These are phyloP conservation scores for Acanthamoeba royreba DNA, from an alignment of 208 protist genomes.

Conservation along the genomic window DNA sequence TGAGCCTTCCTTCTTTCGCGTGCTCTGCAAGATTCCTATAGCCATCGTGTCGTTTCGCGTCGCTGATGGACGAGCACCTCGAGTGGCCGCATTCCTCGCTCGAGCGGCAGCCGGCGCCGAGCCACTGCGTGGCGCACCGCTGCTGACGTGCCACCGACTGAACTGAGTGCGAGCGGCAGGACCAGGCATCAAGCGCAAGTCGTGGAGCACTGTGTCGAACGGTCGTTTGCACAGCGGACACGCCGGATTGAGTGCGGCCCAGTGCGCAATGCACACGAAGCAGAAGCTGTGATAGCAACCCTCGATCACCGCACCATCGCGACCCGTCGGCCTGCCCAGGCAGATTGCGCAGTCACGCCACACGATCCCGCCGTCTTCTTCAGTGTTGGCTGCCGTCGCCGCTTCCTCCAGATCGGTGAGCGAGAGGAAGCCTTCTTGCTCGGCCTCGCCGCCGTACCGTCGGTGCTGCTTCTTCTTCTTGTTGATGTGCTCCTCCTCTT, in stretches of 20 bases:
- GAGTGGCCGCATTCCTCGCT: background rate
- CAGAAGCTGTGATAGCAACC: slow-evolving; percentile 47
- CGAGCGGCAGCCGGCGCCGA: background rate
- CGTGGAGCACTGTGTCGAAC: slow-evolving; percentile 14
- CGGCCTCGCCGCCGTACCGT: background rate
- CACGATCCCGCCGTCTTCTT: background rate
- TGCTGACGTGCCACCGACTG: background rate
- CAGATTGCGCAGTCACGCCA: background rate
- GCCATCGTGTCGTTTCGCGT: background rate
- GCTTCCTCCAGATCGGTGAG: background rate
- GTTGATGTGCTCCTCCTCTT: background rate
- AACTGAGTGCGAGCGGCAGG: background rate
- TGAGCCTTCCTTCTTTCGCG: background rate
- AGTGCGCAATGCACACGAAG: slow-evolving; percentile 43
- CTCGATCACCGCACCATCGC: background rate
- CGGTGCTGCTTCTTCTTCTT: background rate
- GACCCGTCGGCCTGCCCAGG: background rate
- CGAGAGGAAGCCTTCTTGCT: background rate
- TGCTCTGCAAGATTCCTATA: background rate
- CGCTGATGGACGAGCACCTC: background rate
- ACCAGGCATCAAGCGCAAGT: background rate
- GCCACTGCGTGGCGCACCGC: too few species aligned
- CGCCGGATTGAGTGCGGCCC: background rate
- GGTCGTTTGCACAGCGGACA: slow-evolving; percentile 41
- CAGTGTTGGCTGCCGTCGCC: background rate